phyloP scores from a whole-genome alignment of 768 basidiomycete species.

The Phlebiopsis flavidoalba region DNA sequence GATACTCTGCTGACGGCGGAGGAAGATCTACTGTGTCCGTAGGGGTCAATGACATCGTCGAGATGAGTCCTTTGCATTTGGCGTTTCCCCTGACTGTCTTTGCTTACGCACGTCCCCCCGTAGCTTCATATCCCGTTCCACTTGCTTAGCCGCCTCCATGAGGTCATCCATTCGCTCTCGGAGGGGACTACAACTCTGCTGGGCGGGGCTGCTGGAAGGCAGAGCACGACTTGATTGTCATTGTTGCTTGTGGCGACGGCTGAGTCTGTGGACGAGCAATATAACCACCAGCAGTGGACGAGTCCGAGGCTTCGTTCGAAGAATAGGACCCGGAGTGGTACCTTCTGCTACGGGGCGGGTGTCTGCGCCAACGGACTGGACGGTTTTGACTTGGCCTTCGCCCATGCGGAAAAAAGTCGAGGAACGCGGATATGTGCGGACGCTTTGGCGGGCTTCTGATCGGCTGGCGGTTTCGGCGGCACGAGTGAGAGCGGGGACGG shows the following conservation, averaged over 20 bases:
- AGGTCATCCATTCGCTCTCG: slow-evolving; percentile 78
- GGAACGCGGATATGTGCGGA: slow-evolving; percentile 51
- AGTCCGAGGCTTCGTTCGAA: slow-evolving; percentile 66
- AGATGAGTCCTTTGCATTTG: slow-evolving; percentile 32
- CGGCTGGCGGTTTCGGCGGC: slow-evolving; percentile 26
- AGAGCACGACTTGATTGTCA: slow-evolving; percentile 32
- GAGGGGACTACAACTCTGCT: slow-evolving; percentile 68
- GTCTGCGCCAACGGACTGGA: slow-evolving; percentile 32
- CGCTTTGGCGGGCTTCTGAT: slow-evolving; percentile 42
- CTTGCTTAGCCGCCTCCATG: slow-evolving; percentile 64
- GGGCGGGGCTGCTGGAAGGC: slow-evolving; percentile 29
- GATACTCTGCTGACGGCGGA: slow-evolving; percentile 60
- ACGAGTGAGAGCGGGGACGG: slow-evolving; percentile 66
- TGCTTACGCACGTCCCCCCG: slow-evolving; percentile 42
- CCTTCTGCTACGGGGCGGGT: slow-evolving; percentile 16
- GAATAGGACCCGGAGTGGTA: slow-evolving; percentile 16
- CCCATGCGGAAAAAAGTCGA: slow-evolving; percentile 71
- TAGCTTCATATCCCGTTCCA: slow-evolving; percentile 64
- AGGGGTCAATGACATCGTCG: slow-evolving; percentile 66
- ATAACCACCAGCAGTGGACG: slow-evolving; percentile 44
- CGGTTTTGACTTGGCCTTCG: slow-evolving; percentile 62
- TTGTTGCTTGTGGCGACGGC: slow-evolving; percentile 21
- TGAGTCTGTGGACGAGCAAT: slow-evolving; percentile 19
- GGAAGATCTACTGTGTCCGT: slow-evolving; percentile 82
- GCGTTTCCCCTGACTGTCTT: slow-evolving; percentile 33